Evolutionary conservation across 2,329 filamentous ascomycete species (phyloP), one percentile per base, ranked within the genome.

Genomic region (Neurospora crassa): DNA sequence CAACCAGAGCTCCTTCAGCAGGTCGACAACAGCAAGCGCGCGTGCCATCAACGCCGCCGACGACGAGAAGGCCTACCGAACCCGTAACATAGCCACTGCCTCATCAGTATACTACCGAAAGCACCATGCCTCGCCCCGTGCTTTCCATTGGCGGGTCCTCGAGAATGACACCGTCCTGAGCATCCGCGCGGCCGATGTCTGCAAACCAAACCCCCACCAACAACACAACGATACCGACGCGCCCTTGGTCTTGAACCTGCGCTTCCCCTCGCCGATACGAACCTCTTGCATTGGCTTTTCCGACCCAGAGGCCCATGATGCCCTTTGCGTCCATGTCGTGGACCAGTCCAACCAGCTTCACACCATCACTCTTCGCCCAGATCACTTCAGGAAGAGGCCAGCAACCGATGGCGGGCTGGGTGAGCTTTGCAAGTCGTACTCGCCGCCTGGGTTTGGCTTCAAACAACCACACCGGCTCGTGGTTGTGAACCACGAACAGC

Each of bases 81-180:
- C 87, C 72, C 90, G 88, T 74, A 88, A 92, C 78, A 83, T 97
- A 70, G 93, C 95, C 37, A 90, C 86, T 1, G 88, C 94, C 41
- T 91, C 93, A 40, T 93, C 93, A 2, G 87, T 98, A 71, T 97
- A 93, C 83, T 94, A 97, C 81, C 90, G 96, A 70, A 88, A 88
- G 79, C 88, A 91, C 79, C 89, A 91, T 78, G 85, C 87, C 74
- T 90, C 91, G 74, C 96, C 96, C 47, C 90, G 92, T 78, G 93
- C 89, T 80, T 96, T 98, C 79, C 86, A 97, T 68, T 99, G 96
- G 96, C 89, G 95, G 76, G 87, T 98, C 47, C 83, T 97, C 73
- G 91, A 97, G 78, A 89, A 93, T 77, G 89, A 90, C 77, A 92
- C 88, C 75, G 85, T 93, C 73, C 85, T 99, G 76, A 95, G 96